These are phyloP conservation scores for Fusarium heterosporum DNA, from an alignment of 2,329 filamentous ascomycete genomes.

Conservation along the genomic window DNA sequence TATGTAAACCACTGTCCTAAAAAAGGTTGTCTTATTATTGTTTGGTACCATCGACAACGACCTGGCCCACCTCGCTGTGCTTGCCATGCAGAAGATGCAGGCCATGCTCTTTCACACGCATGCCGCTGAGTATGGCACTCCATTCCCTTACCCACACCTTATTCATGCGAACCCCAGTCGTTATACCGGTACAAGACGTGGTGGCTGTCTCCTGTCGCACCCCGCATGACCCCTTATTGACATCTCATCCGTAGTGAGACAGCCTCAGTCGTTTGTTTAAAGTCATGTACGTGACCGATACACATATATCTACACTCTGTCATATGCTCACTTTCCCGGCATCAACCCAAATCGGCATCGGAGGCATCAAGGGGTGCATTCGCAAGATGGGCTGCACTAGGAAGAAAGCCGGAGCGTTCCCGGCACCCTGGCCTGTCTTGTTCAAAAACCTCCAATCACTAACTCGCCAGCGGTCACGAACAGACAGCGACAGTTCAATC, in stretches of 20 bases:
- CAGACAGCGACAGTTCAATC: conserved; percentile 30
- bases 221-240: conserved; percentile 42
- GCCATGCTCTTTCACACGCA: conserved; percentile 20
- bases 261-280: conserved; percentile 33
- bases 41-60: conserved; percentile 27
- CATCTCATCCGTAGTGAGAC: conserved; percentile 44
- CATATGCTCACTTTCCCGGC: conserved; percentile 28
- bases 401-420: conserved; percentile 44
- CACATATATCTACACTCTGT: conserved; percentile 31
- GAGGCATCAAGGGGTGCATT: conserved; percentile 41
- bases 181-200: conserved; percentile 8
- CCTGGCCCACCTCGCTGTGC: conserved; percentile 37
- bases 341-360: conserved; percentile 32
- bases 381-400: conserved; percentile 53
- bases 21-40: conserved; percentile 28
- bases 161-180: conserved; percentile 43
- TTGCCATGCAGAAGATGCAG: conserved; percentile 34
- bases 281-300: conserved; percentile 36
- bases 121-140: conserved; percentile 27
- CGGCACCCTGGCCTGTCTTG: conserved; percentile 34
- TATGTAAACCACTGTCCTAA: conserved; percentile 37
- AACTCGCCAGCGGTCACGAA: conserved; percentile 30
- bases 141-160: conserved; percentile 33
- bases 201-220: conserved; percentile 37
- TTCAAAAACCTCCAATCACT: conserved; percentile 35